A percentile compares a stretch with the other conserved stretches of the same genome.
These are phyloP conservation scores for Vigna radiata DNA, from an alignment of 306 rosid species.

Conservation along the genomic window DNA sequence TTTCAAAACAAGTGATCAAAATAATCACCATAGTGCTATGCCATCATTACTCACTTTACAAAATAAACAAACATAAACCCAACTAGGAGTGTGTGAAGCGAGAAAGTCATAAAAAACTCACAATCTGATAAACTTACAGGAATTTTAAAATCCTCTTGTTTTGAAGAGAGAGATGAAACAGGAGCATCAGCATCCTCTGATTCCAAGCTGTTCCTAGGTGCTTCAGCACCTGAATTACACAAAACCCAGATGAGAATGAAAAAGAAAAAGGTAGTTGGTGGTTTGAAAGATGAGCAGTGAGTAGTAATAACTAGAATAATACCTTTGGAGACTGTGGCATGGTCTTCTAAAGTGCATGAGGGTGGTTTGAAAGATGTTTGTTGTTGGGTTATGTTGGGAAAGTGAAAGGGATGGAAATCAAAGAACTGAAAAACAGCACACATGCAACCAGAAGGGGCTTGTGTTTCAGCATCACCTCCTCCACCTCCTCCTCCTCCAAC, in stretches of 20 bases:
- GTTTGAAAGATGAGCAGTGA: neutral
- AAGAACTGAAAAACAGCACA: constrained; percentile 81
- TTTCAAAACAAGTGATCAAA: constrained; percentile 43
- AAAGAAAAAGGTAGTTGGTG: neutral
- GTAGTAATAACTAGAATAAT: neutral
- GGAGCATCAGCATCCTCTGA: constrained; percentile 55
- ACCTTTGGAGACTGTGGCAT: constrained; percentile 59
- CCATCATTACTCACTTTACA: constrained; percentile 43
- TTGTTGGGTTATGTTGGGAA: constrained; percentile 44
- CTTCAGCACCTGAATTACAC: constrained; percentile 69
- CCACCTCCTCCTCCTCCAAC: neutral
- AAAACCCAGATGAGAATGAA: constrained; percentile 21
- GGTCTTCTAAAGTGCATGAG: constrained; percentile 41
- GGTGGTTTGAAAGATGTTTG: constrained; percentile 46
- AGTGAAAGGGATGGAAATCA: constrained; percentile 75
- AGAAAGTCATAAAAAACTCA: constrained; percentile 7
- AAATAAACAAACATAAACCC: constrained; percentile 30
- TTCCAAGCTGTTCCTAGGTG: constrained; percentile 87
- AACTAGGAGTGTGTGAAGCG: constrained; percentile 14
- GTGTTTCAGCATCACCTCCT: constrained; percentile 32
- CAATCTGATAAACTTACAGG: constrained; percentile 60
- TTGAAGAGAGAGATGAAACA: constrained; percentile 52
- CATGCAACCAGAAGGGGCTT: constrained; percentile 77
- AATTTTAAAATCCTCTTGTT: constrained; percentile 60
- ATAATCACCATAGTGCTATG: constrained; percentile 16